Evolutionary conservation across 495 filamentous ascomycete genomes (phyloP).

Genomic region (Bacidia rubella): DNA sequence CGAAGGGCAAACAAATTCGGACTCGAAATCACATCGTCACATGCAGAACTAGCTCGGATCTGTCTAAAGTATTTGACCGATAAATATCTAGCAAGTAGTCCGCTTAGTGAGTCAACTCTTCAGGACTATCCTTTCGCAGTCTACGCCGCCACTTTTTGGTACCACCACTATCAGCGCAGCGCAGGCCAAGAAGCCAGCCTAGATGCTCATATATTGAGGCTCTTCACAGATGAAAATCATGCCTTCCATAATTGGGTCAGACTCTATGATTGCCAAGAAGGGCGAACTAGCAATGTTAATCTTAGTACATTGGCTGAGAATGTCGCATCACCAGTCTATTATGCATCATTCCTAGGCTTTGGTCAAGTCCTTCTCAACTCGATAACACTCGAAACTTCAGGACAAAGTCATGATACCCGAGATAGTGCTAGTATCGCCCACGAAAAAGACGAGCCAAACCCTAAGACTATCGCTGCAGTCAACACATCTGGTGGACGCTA

Average conservation of each 20-base stretch:
- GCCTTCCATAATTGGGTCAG: too few relatives aligned
- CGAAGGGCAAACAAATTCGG: constrained; percentile 15
- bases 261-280: too few relatives aligned
- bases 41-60: constrained; percentile 19
- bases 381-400: neutral
- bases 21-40: constrained; percentile 12
- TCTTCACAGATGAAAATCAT: too few relatives aligned
- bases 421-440: neutral
- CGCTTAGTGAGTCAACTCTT: too few relatives aligned
- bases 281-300: too few relatives aligned
- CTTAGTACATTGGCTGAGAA: too few relatives aligned
- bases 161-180: too few relatives aligned
- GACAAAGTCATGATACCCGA: neutral
- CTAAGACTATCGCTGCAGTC: neutral
- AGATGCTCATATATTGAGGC: too few relatives aligned
- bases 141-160: too few relatives aligned
- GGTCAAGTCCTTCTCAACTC: neutral
- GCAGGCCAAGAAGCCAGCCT: too few relatives aligned
- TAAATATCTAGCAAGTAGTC: too few relatives aligned
- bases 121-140: too few relatives aligned
- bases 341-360: neutral
- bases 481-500: neutral
- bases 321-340: neutral
- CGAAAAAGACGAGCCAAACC: neutral
- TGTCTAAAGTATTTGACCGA: constrained; percentile 24